phyloP scores from a whole-genome alignment of 495 filamentous ascomycete genomes.

The Hypoxylon fuscum region DNA sequence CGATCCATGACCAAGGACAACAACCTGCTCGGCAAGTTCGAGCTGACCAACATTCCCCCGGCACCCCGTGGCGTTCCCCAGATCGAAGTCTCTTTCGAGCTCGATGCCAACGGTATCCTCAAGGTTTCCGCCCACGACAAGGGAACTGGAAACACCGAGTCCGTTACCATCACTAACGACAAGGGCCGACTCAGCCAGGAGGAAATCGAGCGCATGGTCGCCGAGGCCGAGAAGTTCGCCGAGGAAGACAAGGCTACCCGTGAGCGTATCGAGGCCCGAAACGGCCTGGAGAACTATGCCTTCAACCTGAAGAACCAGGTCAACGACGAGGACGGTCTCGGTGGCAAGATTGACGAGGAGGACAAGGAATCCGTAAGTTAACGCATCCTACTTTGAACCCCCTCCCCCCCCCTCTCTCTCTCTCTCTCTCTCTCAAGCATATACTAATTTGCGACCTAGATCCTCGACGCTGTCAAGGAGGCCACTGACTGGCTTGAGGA shows the following conservation, averaged over 20 bases:
- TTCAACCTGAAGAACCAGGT: conserved; percentile 99
- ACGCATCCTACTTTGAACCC: neutral
- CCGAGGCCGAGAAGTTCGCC: conserved; percentile 96
- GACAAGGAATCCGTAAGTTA: conserved; percentile 91
- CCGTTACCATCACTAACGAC: conserved; percentile 98
- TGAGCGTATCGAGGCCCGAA: conserved; percentile 92
- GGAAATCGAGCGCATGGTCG: conserved; percentile 98
- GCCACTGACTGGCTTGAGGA: conserved; percentile 97
- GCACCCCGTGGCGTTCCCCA: conserved; percentile 96
- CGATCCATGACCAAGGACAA: conserved; percentile 96
- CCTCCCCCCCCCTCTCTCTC: too few species aligned
- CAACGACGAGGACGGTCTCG: conserved; percentile 95
- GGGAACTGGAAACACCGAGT: conserved; percentile 95
- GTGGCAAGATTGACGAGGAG: conserved; percentile 97
- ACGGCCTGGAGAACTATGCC: conserved; percentile 94
- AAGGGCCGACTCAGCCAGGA: conserved; percentile 95
- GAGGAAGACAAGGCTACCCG: conserved; percentile 98
- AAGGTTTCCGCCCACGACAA: conserved; percentile 96
- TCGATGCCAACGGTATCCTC: conserved; percentile 97
- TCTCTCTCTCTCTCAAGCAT: neutral
- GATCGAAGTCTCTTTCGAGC: conserved; percentile 97
- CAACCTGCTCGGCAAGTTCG: conserved; percentile 97
- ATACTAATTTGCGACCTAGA: conserved; percentile 55
- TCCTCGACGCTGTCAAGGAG: conserved; percentile 97
- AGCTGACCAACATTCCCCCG: conserved; percentile 93